Conservation (phyloP, 371 early-diverging fungal genomes). For the Apophysomyces sp. region DNA sequence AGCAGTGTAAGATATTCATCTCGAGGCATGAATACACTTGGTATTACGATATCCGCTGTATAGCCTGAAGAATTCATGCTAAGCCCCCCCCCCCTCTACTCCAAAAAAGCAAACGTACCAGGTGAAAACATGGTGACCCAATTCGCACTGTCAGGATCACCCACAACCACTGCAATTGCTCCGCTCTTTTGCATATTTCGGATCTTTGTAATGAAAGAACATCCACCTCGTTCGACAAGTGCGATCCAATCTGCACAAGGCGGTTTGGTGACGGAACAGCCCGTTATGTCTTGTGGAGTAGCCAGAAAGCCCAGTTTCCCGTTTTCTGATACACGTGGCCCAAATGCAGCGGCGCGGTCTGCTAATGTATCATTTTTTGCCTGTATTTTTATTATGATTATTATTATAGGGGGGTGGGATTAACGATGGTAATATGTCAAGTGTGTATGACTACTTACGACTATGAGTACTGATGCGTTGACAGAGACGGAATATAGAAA, state of each 20-base stretch:
- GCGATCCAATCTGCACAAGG: slow-evolving; percentile 70
- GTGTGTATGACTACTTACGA: slow-evolving; percentile 10
- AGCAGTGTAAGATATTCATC: slow-evolving; percentile 56
- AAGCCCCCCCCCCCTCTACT: neutral
- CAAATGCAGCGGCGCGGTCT: slow-evolving; percentile 65
- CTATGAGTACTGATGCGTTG: slow-evolving; percentile 22
- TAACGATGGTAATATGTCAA: no score
- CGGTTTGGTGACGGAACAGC: slow-evolving; percentile 35
- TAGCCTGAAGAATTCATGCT: slow-evolving; percentile 47
- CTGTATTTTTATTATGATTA: no score
- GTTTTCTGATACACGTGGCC: slow-evolving; percentile 58
- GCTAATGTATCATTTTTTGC: slow-evolving; percentile 54
- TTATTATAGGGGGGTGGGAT: no score
- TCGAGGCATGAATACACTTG: slow-evolving; percentile 74
- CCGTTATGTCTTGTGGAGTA: slow-evolving; percentile 37
- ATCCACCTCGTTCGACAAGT: slow-evolving; percentile 80
- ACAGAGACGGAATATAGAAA: neutral
- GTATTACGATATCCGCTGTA: slow-evolving; percentile 72
- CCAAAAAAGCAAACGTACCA: slow-evolving; percentile 36
- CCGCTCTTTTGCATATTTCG: slow-evolving; percentile 87
- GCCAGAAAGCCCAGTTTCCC: slow-evolving; percentile 54
- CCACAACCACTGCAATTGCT: slow-evolving; percentile 86
- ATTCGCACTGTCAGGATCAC: slow-evolving; percentile 69
- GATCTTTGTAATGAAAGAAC: slow-evolving; percentile 86
- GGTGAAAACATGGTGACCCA: slow-evolving; percentile 91